Conservation (phyloP, 352 stramenopile species). For the Pythium monospermum region DNA sequence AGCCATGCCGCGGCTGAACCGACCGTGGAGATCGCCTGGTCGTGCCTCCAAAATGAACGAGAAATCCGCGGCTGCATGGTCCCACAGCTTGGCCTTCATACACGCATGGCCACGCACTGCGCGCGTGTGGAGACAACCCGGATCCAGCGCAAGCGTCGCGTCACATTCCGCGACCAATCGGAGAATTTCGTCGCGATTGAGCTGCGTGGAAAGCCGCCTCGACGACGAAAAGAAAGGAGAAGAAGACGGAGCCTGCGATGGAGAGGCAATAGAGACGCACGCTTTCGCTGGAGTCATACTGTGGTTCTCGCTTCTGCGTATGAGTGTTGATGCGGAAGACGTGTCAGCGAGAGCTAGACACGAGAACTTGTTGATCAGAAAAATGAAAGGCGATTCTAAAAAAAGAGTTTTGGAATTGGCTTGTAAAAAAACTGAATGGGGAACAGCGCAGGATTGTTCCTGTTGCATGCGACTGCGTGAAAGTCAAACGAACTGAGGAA, state of each 20-base stretch:
- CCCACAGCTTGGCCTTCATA: slow-evolving; percentile 69
- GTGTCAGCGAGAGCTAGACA: too few relatives aligned
- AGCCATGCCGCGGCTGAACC: slow-evolving; percentile 73
- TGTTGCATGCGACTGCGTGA: too few relatives aligned
- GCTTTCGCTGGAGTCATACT: too few relatives aligned
- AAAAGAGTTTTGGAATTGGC: too few relatives aligned
- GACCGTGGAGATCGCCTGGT: slow-evolving; percentile 51
- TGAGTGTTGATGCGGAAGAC: too few relatives aligned
- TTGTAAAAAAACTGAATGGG: too few relatives aligned
- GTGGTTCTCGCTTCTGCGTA: too few relatives aligned
- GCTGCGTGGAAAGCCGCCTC: slow-evolving; percentile 16
- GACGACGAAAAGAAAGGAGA: too few relatives aligned
- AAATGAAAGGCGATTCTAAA: too few relatives aligned
- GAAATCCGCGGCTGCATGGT: slow-evolving; percentile 50
- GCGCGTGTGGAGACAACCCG: slow-evolving; percentile 51
- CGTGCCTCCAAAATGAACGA: slow-evolving; percentile 36
- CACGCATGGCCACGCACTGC: slow-evolving; percentile 59
- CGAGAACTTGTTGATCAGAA: too few relatives aligned
- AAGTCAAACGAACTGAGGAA: too few relatives aligned
- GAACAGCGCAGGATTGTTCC: too few relatives aligned
- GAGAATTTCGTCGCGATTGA: slow-evolving; percentile 43
- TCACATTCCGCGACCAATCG: slow-evolving; percentile 56
- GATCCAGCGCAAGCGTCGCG: slow-evolving; percentile 29
- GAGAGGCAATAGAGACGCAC: not conserved
- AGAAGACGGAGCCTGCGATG: not conserved